phyloP scores from a whole-genome alignment of 2,329 filamentous ascomycete species.

The Pseudocercospora eumusae region DNA sequence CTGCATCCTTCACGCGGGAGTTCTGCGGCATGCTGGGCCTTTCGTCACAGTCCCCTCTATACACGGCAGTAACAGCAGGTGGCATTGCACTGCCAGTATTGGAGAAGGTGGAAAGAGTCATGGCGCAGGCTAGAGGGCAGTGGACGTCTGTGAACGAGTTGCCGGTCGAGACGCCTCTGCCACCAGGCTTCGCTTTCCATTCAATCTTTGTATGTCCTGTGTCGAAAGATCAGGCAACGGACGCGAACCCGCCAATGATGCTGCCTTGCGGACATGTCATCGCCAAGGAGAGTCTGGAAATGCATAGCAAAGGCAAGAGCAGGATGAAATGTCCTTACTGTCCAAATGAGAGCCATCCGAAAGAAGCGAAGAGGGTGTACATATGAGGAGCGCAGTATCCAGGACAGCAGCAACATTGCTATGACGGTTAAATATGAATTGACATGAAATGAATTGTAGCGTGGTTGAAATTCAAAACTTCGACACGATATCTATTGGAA shows the following conservation, averaged over 20 bases:
- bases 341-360: slow-evolving; percentile 75
- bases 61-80: slow-evolving; percentile 88
- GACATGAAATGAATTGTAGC: neutral
- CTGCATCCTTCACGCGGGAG: slow-evolving; percentile 73
- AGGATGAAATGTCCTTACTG: slow-evolving; percentile 97
- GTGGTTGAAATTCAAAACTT: too few species aligned
- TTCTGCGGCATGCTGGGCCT: slow-evolving; percentile 91
- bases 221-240: slow-evolving; percentile 92
- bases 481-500: too few species aligned
- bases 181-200: slow-evolving; percentile 73
- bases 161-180: slow-evolving; percentile 69
- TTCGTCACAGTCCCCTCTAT: slow-evolving; percentile 87
- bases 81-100: slow-evolving; percentile 87
- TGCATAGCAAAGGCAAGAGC: slow-evolving; percentile 69
- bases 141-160: slow-evolving; percentile 93
- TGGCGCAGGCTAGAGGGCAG: slow-evolving; percentile 85
- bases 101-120: slow-evolving; percentile 83
- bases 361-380: slow-evolving; percentile 71
- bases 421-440: neutral
- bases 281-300: slow-evolving; percentile 77
- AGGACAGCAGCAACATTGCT: neutral
- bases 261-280: slow-evolving; percentile 94
- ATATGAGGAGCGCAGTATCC: slow-evolving; percentile 28
- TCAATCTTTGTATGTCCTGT: slow-evolving; percentile 98
- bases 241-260: slow-evolving; percentile 93